These are phyloP conservation scores for Fusarium sp. DNA, from an alignment of 2,329 filamentous ascomycete genomes.

Conservation along the genomic window DNA sequence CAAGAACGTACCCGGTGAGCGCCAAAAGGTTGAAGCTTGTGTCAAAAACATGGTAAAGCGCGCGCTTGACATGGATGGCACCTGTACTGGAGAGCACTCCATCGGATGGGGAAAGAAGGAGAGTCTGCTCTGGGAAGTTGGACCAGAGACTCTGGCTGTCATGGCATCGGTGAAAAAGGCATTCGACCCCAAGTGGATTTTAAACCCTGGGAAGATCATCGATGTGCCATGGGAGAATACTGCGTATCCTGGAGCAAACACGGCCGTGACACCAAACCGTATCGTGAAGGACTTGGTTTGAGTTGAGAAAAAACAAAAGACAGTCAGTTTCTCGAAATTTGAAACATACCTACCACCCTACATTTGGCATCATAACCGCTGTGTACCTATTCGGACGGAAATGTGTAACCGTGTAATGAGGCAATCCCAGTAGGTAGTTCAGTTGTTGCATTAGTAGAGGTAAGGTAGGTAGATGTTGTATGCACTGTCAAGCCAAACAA, in stretches of 20 bases:
- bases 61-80: conserved; percentile 94
- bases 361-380: background rate
- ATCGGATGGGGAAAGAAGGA: conserved; percentile 89
- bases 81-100: conserved; percentile 89
- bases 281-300: conserved; percentile 19
- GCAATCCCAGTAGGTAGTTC: background rate
- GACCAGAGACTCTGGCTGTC: conserved; percentile 80
- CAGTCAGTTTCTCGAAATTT: background rate
- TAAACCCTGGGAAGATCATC: conserved; percentile 95
- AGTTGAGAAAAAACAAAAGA: background rate
- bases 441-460: background rate
- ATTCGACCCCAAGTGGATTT: conserved; percentile 85
- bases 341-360: background rate
- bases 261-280: conserved; percentile 42
- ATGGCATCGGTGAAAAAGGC: conserved; percentile 88
- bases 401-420: background rate
- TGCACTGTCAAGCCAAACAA: background rate
- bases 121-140: conserved; percentile 81
- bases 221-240: conserved; percentile 64
- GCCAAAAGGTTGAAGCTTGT: conserved; percentile 79
- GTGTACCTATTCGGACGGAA: background rate
- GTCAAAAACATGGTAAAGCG: conserved; percentile 91
- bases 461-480: too few relatives aligned
- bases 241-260: conserved; percentile 30
- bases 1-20: conserved; percentile 73